A percentile compares a stretch with the other conserved stretches of the same genome.
phyloP scores from a whole-genome alignment of 306 rosid genomes.

The Phaseolus lunatus region DNA sequence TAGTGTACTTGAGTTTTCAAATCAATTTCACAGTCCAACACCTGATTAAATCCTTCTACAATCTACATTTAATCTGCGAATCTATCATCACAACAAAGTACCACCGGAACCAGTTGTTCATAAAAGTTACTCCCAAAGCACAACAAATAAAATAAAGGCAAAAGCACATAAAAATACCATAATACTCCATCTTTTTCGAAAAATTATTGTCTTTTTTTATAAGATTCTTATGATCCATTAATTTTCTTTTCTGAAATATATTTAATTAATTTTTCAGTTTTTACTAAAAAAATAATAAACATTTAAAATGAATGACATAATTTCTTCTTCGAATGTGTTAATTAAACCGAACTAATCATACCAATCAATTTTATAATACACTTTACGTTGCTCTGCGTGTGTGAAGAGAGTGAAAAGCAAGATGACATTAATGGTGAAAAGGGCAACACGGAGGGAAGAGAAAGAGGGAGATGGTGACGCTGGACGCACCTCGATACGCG shows the following conservation, averaged over 20 bases:
- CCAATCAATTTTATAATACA: background rate
- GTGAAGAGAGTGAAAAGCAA: constrained; percentile 4
- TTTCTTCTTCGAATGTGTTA: too few relatives aligned
- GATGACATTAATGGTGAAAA: constrained; percentile 41
- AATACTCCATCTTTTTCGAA: too few relatives aligned
- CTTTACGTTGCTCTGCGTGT: background rate
- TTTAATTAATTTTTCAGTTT: too few relatives aligned
- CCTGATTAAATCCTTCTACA: background rate
- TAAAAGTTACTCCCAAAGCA: background rate
- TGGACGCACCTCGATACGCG: constrained; percentile 30
- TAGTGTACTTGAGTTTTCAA: background rate
- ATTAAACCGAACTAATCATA: background rate
- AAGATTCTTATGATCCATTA: too few relatives aligned
- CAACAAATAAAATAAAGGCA: background rate
- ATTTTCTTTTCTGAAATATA: too few relatives aligned
- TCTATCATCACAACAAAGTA: constrained; percentile 3
- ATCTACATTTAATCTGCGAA: background rate
- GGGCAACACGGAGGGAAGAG: constrained; percentile 33
- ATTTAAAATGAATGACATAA: too few relatives aligned
- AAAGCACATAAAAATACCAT: too few relatives aligned
- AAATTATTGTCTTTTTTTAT: too few relatives aligned
- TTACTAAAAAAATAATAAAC: too few relatives aligned
- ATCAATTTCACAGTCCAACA: background rate
- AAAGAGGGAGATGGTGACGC: background rate
- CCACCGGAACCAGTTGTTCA: background rate